These are phyloP conservation scores for Abrus precatorius DNA, from an alignment of 306 rosid genomes.

Conservation along the genomic window DNA sequence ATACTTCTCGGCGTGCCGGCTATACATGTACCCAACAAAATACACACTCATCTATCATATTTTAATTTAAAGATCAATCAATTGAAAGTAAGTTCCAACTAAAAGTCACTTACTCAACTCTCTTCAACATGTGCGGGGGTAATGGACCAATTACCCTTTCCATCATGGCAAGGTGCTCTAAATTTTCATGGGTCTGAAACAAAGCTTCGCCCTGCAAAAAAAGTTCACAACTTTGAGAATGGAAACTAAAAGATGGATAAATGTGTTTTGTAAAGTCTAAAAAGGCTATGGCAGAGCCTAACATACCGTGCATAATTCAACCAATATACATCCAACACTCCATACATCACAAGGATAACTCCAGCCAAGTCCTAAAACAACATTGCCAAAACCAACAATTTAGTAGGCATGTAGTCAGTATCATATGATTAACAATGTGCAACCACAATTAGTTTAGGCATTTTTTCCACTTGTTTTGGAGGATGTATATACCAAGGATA, in stretches of 20 bases:
- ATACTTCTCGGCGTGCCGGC: constrained; percentile 92
- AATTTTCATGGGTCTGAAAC: constrained; percentile 95
- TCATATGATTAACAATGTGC: not conserved
- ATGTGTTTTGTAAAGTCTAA: no score
- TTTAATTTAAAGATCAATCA: not conserved
- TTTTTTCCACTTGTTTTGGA: not conserved
- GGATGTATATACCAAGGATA: constrained; percentile 70
- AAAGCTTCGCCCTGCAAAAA: constrained; percentile 85
- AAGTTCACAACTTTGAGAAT: not conserved
- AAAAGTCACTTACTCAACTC: constrained; percentile 70
- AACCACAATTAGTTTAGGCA: not conserved
- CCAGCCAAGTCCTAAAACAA: constrained; percentile 87
- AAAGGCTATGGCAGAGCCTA: not conserved
- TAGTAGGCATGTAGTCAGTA: not conserved
- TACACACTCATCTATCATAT: not conserved
- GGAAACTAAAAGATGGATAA: not conserved
- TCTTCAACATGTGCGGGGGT: constrained; percentile 77
- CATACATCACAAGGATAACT: constrained; percentile 92
- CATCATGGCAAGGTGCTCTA: constrained; percentile 99
- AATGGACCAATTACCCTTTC: constrained; percentile 87
- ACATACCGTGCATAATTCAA: constrained; percentile 88
- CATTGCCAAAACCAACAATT: not conserved
- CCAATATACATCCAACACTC: constrained; percentile 98
- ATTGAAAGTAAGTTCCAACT: not conserved
- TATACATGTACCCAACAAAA: constrained; percentile 31